Base-by-base conservation (phyloP, 441 rosid genomes). In the Gossypium davidsonii region DNA sequence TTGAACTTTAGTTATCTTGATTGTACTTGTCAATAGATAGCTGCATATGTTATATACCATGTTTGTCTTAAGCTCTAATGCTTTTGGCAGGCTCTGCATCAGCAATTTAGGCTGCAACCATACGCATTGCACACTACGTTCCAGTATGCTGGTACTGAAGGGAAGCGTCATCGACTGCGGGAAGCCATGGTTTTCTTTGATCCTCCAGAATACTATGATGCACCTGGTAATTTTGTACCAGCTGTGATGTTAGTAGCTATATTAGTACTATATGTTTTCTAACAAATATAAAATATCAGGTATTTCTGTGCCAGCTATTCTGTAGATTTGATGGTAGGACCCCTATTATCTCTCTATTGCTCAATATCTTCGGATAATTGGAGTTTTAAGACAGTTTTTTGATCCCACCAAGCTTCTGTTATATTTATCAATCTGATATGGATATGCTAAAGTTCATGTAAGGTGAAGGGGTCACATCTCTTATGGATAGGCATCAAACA, bases 71-170 rank as follows among this genome's bases (percentile, higher is more conserved):
- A 79, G 70, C 61, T 72, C 57, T 74, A 18, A 53, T 69, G 55
- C 60, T 76, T 34, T 67, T 83, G 71, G 78, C 87, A 95, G 99
- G 95, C 96, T 56, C 86, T 87, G 89, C 86, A 90, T 84, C 87
- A 90, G 78, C 97, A 93, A 79, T 89, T 96, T 55, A 89, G 91
- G 70, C 81, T 96, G 83, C 92, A 93, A 78, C 97, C 99, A 61
- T 96, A 91, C 73, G 98, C 98, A 21, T 78, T 96, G 81, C 99
- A 96, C 82, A 96, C 99, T 77, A 96, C 99, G n/a, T 96, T 89
- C 82, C 99, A 96, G 72, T 96, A 89, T 83, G 97, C 87, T 42
- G 99, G 97, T 63, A 96, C 99, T 6, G 99, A 90, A 74, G 99
- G 99, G 78, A 93, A 93, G 87, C 94, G 99, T 25, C 98, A 96